phyloP scores from a whole-genome alignment of 352 stramenopile species.

The Thalassiosira livingstoniorum region DNA sequence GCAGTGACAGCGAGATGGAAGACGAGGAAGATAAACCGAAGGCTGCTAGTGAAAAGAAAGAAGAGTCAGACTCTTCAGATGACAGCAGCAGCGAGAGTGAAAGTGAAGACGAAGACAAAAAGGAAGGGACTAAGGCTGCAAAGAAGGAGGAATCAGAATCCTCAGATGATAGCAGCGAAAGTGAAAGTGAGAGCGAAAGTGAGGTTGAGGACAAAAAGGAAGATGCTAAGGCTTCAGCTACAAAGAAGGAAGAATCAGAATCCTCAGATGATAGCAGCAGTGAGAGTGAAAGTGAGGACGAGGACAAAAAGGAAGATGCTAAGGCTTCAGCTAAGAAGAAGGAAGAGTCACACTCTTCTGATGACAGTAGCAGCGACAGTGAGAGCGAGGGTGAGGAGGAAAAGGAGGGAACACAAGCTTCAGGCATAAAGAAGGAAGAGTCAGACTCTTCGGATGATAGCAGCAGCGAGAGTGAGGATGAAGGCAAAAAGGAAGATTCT shows the following conservation, averaged over 20 bases:
- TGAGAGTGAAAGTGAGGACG: conserved; percentile 9
- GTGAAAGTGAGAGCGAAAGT: conserved; percentile 1
- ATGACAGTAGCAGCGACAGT: conserved; percentile 7
- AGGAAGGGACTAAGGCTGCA: background rate
- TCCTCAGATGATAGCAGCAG: conserved; percentile 12
- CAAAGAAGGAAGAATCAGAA: too few species aligned
- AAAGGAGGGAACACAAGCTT: background rate
- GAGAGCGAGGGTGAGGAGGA: background rate
- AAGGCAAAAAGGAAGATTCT: too few species aligned
- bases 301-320: background rate
- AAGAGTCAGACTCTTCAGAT: background rate
- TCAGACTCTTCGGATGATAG: background rate
- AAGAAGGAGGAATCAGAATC: background rate
- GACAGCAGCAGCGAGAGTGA: background rate
- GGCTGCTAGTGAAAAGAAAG: background rate
- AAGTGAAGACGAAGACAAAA: background rate
- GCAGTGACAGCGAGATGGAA: background rate
- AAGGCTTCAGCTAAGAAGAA: background rate
- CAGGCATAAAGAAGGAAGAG: background rate
- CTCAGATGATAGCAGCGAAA: background rate
- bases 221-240: conserved; percentile 20
- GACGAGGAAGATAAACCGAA: background rate
- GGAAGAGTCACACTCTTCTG: conserved; percentile 25
- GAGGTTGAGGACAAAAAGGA: background rate
- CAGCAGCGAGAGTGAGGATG: background rate